Evolutionary conservation across 345 rosid species (phyloP), one percentile per base, ranked within the genome.

Genomic region (Brassica rapa): DNA sequence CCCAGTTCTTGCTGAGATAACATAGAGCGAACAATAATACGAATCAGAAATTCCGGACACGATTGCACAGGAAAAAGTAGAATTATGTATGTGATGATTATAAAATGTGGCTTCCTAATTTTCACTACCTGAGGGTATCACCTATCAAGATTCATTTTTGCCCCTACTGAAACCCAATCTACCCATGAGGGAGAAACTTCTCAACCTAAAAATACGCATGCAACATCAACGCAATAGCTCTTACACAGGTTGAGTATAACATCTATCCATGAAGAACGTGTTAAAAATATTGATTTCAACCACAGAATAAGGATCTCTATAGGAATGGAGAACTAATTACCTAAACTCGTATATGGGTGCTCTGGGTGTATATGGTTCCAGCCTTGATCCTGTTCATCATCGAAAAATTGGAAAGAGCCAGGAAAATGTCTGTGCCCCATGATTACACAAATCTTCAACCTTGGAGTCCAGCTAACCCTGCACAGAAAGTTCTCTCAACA

Each of bases 381-480:
- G 79, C 80, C 82, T 82, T 88, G 89, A 68, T 88, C 91, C 74
- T 81, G 85, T 70, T 87, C 95, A 82, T 71, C 81, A 75, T 86
- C 91, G 73, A 89, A 86, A 85, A 74, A 72, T 55, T 83, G 90
- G 57, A 90, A 76, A 29, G 85, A 72, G 79, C 82, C 83, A 43
- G 70, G 87, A 72, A 89, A 86, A 65, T 87, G 86, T 62, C 88
- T 88, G 75, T 91, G 94, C 64, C 88, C 94, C 98, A 93, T 92
- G 43, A 74, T 56, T 60, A 56, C 56, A 23, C 59, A 53, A 71
- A 12, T 30, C 62, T 78, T 72, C 66, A 60, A 63, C 62, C 70
- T 80, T 80, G 29, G 29, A 51, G 24, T 71, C 74, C 70, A 77
- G 75, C 68, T 77, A 77, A 70, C 81, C 83, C 93, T 89, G 89